phyloP scores from a whole-genome alignment of 306 rosid species.

The Dicorynia guianensis region DNA sequence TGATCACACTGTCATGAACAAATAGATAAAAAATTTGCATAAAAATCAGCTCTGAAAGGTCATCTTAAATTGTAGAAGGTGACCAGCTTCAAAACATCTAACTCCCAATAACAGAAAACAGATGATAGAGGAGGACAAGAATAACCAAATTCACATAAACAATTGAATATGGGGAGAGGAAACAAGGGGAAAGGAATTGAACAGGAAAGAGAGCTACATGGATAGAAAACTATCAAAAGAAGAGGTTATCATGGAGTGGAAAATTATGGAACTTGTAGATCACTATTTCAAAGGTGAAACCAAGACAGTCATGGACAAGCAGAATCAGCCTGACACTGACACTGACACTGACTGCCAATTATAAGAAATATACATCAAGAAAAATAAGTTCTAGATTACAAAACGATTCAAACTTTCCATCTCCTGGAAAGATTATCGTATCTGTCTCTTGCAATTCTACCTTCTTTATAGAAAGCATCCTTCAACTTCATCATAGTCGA shows the following conservation, averaged over 20 bases:
- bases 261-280: conserved; percentile 23
- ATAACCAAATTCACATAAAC: background rate
- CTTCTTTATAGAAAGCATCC: conserved; percentile 59
- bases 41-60: background rate
- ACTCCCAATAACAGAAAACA: background rate
- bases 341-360: background rate
- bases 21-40: background rate
- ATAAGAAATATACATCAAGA: conserved; percentile 10
- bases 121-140: background rate
- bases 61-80: conserved; percentile 26
- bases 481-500: conserved; percentile 64
- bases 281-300: conserved; percentile 9
- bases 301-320: conserved; percentile 36
- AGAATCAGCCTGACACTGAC: conserved; percentile 14
- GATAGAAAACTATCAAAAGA: background rate
- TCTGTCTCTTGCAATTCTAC: conserved; percentile 63
- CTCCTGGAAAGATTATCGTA: conserved; percentile 61
- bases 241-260: conserved; percentile 7
- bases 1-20: conserved; percentile 10
- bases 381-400: conserved; percentile 29
- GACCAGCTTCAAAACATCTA: conserved; percentile 22
- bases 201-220: conserved; percentile 18
- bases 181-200: background rate
- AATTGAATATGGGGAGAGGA: conserved; percentile 5
- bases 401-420: conserved; percentile 51